These are phyloP conservation scores for Plasmodium adleri DNA, from an alignment of 169 alveolate species.

Conservation along the genomic window DNA sequence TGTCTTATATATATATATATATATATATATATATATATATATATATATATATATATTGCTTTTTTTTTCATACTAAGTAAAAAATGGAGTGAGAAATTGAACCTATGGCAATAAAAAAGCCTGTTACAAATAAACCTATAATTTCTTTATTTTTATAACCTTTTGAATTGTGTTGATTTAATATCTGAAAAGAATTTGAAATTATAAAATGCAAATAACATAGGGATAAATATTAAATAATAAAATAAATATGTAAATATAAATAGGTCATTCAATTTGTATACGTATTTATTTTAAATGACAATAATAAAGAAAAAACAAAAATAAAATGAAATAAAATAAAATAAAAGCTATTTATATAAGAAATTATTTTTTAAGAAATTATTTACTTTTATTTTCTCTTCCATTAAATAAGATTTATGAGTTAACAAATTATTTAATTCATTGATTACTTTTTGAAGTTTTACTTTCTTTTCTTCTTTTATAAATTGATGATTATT, in stretches of 20 bases:
- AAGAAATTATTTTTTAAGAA: not conserved
- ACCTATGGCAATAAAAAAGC: slow-evolving; percentile 66
- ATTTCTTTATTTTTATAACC: slow-evolving; percentile 61
- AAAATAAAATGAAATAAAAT: not conserved
- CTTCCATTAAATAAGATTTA: slow-evolving; percentile 50
- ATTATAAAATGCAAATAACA: slow-evolving; percentile 11
- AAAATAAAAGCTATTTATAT: not conserved
- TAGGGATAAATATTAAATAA: not conserved
- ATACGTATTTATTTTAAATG: too few species aligned
- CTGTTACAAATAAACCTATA: slow-evolving; percentile 60
- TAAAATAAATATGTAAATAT: too few species aligned
- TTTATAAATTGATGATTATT: slow-evolving; percentile 33
- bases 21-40: not conserved
- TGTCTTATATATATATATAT: not conserved
- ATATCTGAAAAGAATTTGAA: slow-evolving; percentile 44
- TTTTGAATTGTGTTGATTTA: slow-evolving; percentile 54
- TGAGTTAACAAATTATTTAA: slow-evolving; percentile 39
- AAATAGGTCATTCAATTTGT: too few species aligned
- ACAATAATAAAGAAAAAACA: not conserved
- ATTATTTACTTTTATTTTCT: slow-evolving; percentile 53
- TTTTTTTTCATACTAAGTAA: slow-evolving; percentile 48
- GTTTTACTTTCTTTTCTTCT: slow-evolving; percentile 49
- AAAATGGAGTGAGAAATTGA: slow-evolving; percentile 64
- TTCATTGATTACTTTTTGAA: slow-evolving; percentile 53
- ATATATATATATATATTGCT: not conserved